Evolutionary conservation across 2,329 filamentous ascomycete genomes (phyloP).

Genomic region (Xylaria digitata): DNA sequence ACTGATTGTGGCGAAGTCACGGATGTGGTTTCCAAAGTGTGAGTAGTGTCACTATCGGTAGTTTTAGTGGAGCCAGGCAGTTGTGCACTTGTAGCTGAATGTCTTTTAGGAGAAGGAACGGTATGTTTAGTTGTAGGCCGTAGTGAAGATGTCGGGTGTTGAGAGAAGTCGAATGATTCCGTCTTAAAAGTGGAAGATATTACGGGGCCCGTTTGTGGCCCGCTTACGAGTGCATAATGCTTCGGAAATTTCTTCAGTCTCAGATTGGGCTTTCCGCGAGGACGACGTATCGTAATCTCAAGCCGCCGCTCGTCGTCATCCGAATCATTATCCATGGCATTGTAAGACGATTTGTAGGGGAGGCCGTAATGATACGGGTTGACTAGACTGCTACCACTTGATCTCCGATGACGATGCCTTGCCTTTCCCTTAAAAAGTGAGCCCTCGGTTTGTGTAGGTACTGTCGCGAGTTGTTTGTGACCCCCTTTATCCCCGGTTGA

Average conservation of each 20-base stretch:
- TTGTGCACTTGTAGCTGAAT: background rate
- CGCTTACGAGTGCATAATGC: constrained; percentile 52
- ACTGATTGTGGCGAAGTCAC: constrained; percentile 41
- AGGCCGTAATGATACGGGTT: constrained; percentile 52
- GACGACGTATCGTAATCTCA: constrained; percentile 55
- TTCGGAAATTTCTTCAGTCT: constrained; percentile 57
- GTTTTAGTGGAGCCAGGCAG: background rate
- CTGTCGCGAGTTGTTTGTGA: constrained; percentile 38
- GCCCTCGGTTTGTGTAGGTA: constrained; percentile 29
- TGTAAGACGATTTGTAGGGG: constrained; percentile 53
- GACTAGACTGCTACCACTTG: constrained; percentile 62
- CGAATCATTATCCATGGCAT: constrained; percentile 58
- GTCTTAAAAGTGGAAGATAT: constrained; percentile 44
- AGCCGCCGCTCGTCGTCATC: constrained; percentile 57
- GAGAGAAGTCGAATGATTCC: constrained; percentile 55
- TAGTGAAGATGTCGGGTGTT: constrained; percentile 45
- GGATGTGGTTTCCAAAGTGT: constrained; percentile 35
- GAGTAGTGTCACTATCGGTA: background rate
- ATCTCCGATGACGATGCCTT: constrained; percentile 58
- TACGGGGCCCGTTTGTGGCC: constrained; percentile 47
- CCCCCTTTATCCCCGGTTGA: constrained; percentile 41
- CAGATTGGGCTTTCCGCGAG: constrained; percentile 52
- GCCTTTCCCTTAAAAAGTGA: constrained; percentile 46
- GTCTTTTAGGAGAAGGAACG: constrained; percentile 6
- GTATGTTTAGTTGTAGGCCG: constrained; percentile 12